These are phyloP conservation scores for Aspergillus bombycis DNA, from an alignment of 2,329 filamentous ascomycete species.

Conservation along the genomic window DNA sequence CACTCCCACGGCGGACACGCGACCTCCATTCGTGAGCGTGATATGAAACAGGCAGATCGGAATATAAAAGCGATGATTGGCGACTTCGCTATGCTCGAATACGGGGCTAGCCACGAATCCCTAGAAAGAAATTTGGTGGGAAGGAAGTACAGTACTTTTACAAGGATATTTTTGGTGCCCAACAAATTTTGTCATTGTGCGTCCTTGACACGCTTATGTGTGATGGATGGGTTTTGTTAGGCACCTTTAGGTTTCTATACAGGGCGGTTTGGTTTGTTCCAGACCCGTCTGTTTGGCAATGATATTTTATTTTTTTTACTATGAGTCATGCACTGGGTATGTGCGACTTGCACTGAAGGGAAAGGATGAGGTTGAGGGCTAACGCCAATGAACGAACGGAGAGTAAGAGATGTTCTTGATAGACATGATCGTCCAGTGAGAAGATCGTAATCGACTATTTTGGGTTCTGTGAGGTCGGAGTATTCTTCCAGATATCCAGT, in stretches of 20 bases:
- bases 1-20: background rate
- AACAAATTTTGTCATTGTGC: background rate
- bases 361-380: background rate
- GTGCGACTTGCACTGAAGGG: background rate
- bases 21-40: background rate
- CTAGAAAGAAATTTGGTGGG: background rate
- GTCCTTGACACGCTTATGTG: background rate
- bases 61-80: background rate
- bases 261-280: background rate
- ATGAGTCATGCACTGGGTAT: background rate
- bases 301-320: background rate
- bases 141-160: background rate
- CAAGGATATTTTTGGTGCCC: background rate
- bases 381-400: background rate
- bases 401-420: background rate
- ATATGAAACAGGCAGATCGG: background rate
- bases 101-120: background rate
- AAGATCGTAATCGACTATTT: background rate
- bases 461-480: background rate
- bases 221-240: background rate
- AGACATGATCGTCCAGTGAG: background rate
- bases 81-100: background rate
- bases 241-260: slow-evolving; percentile 2
- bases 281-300: background rate
- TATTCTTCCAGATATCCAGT: background rate